These are phyloP conservation scores for Selaginella moellendorffii DNA, from an alignment of 75 land plant species.

Conservation along the genomic window DNA sequence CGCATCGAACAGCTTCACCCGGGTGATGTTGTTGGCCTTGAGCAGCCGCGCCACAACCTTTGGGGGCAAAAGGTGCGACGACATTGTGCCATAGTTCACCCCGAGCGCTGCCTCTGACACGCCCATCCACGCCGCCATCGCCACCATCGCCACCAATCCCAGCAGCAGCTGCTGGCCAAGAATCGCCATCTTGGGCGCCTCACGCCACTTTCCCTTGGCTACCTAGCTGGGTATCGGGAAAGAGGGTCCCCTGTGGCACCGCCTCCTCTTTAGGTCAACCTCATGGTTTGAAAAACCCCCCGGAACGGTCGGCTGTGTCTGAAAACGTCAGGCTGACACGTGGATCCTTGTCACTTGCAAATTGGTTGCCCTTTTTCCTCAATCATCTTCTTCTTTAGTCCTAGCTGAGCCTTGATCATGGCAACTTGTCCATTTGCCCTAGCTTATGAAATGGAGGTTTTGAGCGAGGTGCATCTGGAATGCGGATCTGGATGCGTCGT, in stretches of 20 bases:
- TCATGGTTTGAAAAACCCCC: neutral
- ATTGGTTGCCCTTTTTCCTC: too few relatives aligned
- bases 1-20: constrained; percentile 6
- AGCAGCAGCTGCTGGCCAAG: too few relatives aligned
- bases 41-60: neutral
- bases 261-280: too few relatives aligned
- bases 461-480: neutral
- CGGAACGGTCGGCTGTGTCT: too few relatives aligned
- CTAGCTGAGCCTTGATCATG: too few relatives aligned
- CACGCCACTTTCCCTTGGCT: neutral
- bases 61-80: constrained; percentile 1
- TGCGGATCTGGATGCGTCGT: neutral
- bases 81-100: constrained; percentile 5
- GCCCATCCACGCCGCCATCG: neutral
- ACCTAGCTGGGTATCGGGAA: neutral
- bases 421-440: too few relatives aligned
- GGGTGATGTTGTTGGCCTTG: constrained; percentile 5
- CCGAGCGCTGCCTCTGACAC: neutral
- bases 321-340: too few relatives aligned
- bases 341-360: too few relatives aligned
- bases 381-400: too few relatives aligned
- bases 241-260: too few relatives aligned
- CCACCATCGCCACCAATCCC: too few relatives aligned
- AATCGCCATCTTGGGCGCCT: neutral
- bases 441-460: too few relatives aligned